phyloP scores from a whole-genome alignment of 1,139 yeast species.

The Citeromyces hawaiiensis region DNA sequence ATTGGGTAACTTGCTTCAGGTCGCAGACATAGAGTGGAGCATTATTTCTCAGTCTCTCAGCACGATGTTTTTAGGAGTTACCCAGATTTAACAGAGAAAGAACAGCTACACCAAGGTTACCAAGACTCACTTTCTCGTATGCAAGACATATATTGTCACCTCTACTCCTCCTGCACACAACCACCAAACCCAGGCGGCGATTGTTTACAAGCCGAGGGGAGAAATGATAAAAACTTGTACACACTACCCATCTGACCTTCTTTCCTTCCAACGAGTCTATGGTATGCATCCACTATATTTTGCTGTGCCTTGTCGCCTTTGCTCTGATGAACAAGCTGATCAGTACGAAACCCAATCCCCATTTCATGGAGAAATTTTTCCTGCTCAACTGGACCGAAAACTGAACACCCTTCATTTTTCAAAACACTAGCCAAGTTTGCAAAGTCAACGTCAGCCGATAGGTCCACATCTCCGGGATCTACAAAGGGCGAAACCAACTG shows the following conservation, averaged over 20 bases:
- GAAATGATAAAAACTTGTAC: conserved; percentile 58
- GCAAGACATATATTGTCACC: no score
- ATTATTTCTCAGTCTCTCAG: no score
- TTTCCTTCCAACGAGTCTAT: conserved; percentile 49
- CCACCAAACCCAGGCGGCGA: conserved; percentile 32
- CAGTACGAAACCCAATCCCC: conserved; percentile 67
- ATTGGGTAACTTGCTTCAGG: no score
- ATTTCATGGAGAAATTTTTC: conserved; percentile 70
- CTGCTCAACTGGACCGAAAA: conserved; percentile 57
- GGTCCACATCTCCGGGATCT: conserved; percentile 69
- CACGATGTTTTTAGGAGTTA: no score
- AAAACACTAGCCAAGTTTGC: conserved; percentile 11
- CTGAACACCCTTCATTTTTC: conserved; percentile 12
- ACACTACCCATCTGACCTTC: conserved; percentile 63
- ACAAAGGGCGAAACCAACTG: conserved; percentile 66
- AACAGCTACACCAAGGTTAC: no score
- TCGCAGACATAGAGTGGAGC: no score
- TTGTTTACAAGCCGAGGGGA: conserved; percentile 28
- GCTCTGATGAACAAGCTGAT: conserved; percentile 28
- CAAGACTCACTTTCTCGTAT: no score
- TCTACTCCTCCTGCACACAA: conserved; percentile 8
- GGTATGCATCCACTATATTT: conserved; percentile 41
- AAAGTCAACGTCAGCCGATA: conserved; percentile 79
- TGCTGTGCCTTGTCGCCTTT: conserved; percentile 23
- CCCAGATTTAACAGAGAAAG: no score